A percentile compares a stretch with the other conserved stretches of the same genome.
phyloP scores from a whole-genome alignment of 140 eudicot genomes.

The Stevia rebaudiana region DNA sequence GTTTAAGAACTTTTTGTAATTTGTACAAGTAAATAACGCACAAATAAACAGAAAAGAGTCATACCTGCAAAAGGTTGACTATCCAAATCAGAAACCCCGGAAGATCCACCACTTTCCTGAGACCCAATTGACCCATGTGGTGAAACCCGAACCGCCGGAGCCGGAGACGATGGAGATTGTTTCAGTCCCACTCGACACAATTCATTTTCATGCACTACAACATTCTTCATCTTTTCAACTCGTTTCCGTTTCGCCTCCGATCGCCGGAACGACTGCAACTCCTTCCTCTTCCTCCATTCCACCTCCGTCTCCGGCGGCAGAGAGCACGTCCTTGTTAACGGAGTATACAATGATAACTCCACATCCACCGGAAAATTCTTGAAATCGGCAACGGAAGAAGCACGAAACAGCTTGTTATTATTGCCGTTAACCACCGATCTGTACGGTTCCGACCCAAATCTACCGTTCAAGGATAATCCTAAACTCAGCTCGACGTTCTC shows the following conservation, averaged over 20 bases:
- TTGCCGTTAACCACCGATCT: neutral
- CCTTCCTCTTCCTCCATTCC: conserved; percentile 59
- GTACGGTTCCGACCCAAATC: conserved; percentile 52
- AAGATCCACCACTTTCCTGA: conserved; percentile 48
- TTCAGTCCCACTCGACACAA: neutral
- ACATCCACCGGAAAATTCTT: conserved; percentile 21
- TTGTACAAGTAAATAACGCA: neutral
- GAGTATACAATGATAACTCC: conserved; percentile 16
- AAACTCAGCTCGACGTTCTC: conserved; percentile 52
- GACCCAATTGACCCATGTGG: conserved; percentile 49
- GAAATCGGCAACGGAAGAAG: conserved; percentile 46
- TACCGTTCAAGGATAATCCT: conserved; percentile 60
- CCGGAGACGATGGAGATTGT: conserved; percentile 6
- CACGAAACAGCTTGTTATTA: conserved; percentile 32
- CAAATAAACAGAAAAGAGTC: neutral
- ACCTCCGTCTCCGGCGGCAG: conserved; percentile 60
- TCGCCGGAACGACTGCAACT: conserved; percentile 54
- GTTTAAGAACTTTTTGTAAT: neutral
- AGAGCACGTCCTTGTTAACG: conserved; percentile 57
- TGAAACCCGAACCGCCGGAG: neutral
- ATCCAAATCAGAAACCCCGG: conserved; percentile 49
- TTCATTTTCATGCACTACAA: conserved; percentile 18
- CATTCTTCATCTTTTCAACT: conserved; percentile 45
- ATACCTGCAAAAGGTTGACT: conserved; percentile 41
- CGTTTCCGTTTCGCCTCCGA: conserved; percentile 66